Percentiles rank a stretch among this genome's conserved stretches.
Conservation (phyloP, 73 alveolate genomes). For the Paramecium bursaria region DNA sequence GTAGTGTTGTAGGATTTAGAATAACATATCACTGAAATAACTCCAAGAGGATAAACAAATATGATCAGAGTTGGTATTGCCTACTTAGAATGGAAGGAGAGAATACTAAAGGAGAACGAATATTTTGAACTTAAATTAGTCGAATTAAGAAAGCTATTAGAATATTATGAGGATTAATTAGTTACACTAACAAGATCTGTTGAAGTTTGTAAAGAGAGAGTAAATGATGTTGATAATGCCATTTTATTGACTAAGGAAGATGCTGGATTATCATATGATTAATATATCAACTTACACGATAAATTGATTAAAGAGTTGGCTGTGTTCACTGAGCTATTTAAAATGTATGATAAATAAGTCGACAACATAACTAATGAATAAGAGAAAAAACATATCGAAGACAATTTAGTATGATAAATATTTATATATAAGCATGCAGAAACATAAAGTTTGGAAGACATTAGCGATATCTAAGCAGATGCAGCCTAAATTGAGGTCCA, state of each 20-base stretch:
- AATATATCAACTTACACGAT: constrained; percentile 21
- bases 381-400: constrained; percentile 51
- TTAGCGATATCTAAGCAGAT: too few species aligned
- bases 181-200: constrained; percentile 30
- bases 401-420: too few species aligned
- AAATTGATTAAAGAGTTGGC: constrained; percentile 39
- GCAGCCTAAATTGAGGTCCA: too few species aligned
- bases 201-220: constrained; percentile 23
- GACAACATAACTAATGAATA: constrained; percentile 31
- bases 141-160: constrained; percentile 47
- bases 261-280: background rate
- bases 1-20: constrained; percentile 52
- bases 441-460: too few species aligned
- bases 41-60: constrained; percentile 44
- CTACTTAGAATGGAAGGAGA: constrained; percentile 35
- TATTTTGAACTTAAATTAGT: constrained; percentile 16
- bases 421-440: too few species aligned
- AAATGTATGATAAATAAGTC: constrained; percentile 47
- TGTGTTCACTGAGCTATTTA: background rate
- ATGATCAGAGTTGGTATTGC: constrained; percentile 61
- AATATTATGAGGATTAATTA: constrained; percentile 15
- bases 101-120: constrained; percentile 54
- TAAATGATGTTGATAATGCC: constrained; percentile 36
- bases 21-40: constrained; percentile 4
- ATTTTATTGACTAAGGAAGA: constrained; percentile 41